These are phyloP conservation scores for Taiwanofungus camphoratus DNA, from an alignment of 1,284 basidiomycete species.

Conservation along the genomic window DNA sequence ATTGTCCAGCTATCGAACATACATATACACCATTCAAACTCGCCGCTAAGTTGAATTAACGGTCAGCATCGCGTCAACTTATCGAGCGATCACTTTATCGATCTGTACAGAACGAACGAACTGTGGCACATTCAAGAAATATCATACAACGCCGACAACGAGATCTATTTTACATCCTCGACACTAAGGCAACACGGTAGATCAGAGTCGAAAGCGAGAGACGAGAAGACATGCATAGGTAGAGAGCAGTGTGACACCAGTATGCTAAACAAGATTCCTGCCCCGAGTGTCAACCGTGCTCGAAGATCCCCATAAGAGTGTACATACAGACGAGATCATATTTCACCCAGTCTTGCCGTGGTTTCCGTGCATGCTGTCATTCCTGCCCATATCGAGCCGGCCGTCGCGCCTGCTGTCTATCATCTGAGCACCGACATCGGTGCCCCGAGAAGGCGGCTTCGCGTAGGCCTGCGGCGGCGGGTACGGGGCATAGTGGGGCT, in stretches of 20 bases:
- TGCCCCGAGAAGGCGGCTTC: conserved; percentile 18
- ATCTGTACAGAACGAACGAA: neutral
- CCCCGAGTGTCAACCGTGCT: too few relatives aligned
- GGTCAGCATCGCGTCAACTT: too few relatives aligned
- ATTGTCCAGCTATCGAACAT: too few relatives aligned
- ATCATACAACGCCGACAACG: conserved; percentile 2
- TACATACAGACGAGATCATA: neutral
- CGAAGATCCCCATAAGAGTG: too few relatives aligned
- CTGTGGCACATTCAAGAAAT: neutral
- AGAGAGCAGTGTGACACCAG: conserved; percentile 7
- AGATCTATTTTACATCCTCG: conserved; percentile 7
- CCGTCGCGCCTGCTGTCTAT: conserved; percentile 18
- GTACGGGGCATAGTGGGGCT: conserved; percentile 30
- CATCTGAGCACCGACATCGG: conserved; percentile 14
- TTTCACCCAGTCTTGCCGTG: conserved; percentile 16
- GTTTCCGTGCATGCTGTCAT: conserved; percentile 16
- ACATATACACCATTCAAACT: too few relatives aligned
- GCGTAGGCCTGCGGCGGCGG: conserved; percentile 16
- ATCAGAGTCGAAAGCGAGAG: conserved; percentile 2
- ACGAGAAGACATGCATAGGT: conserved; percentile 5
- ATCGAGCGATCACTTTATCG: too few relatives aligned
- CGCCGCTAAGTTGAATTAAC: too few relatives aligned
- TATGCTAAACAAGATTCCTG: too few relatives aligned
- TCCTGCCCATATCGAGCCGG: conserved; percentile 17
- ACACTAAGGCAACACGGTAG: neutral